Evolutionary conservation across 75 land plant species (phyloP), one percentile per base, ranked within the genome.

Genomic region (Selaginella tamariscina): DNA sequence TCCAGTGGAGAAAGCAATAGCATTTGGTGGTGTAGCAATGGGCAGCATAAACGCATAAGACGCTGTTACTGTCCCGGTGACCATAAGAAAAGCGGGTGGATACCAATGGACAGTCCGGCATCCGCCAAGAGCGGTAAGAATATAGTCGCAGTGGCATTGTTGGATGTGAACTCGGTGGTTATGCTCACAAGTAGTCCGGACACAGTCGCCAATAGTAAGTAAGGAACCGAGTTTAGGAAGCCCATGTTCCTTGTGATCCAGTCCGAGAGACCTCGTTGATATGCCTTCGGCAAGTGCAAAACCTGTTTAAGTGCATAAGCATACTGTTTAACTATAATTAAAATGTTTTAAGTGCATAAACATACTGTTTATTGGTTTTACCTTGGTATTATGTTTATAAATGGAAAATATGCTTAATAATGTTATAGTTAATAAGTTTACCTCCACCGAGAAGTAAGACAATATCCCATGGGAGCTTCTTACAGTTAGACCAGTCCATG

Each of bases 401-500:
- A 5, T 5, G 49, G 49, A n/a, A n/a, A n/a, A n/a, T n/a, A n/a
- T n/a, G n/a, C n/a, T n/a, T n/a, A n/a, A n/a, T n/a, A n/a, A n/a
- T n/a, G n/a, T n/a, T n/a, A n/a, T n/a, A n/a, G n/a, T n/a, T n/a
- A n/a, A 56, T 27, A 56, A 18, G 68, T 1, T 67, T 65, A 78
- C 80, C 80, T 24, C 93, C 96, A 0, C 96, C 96, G 0, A 91
- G 80, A 0, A 90, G 81, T 13, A 91, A 70, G 1, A 91, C 56
- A 8, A 91, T 74, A 68, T 72, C 78, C 96, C 96, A 87, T 0
- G 77, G 91, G 23, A 91, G 71, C 70, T 80, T 82, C 79, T 83
- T 87, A 88, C 96, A 91, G 49, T 81, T 78, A 70, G 76, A 71
- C 96, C 96, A 91, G 68, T 83, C 85, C 91, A 91, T 87, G 20